phyloP scores from a whole-genome alignment of 805 yeast species.

The Clavispora fructus region DNA sequence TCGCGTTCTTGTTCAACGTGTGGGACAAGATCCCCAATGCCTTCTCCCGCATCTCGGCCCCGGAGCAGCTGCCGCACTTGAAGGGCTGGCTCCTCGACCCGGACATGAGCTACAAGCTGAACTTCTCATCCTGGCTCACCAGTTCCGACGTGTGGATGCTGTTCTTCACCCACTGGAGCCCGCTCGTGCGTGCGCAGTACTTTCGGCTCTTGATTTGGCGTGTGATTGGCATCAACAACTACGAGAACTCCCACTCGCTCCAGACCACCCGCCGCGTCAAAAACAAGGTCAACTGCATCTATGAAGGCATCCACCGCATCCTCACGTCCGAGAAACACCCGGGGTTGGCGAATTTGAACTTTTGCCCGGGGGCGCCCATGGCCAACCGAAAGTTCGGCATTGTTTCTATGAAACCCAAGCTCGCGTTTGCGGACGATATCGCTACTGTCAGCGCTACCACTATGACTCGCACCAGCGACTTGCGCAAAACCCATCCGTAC shows the following conservation, averaged over 20 bases:
- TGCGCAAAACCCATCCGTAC: slow-evolving; percentile 51
- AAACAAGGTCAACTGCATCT: slow-evolving; percentile 25
- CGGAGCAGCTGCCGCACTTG: slow-evolving; percentile 4
- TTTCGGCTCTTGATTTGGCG: slow-evolving; percentile 66
- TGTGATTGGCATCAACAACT: slow-evolving; percentile 40
- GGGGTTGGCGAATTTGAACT: slow-evolving; percentile 13
- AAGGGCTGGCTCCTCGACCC: slow-evolving; percentile 36
- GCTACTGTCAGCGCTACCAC: slow-evolving; percentile 13
- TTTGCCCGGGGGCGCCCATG: slow-evolving; percentile 34
- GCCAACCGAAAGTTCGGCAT: slow-evolving; percentile 48
- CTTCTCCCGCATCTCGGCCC: slow-evolving; percentile 9
- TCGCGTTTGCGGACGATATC: slow-evolving; percentile 9
- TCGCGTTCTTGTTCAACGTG: slow-evolving; percentile 63
- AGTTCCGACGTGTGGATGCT: slow-evolving; percentile 46
- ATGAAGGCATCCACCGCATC: slow-evolving; percentile 7
- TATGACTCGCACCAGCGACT: slow-evolving; percentile 25
- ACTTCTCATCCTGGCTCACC: slow-evolving; percentile 51
- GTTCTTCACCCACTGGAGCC: slow-evolving; percentile 74
- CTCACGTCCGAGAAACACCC: not conserved
- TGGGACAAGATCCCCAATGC: slow-evolving; percentile 64
- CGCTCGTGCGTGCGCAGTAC: slow-evolving; percentile 67
- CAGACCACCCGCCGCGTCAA: slow-evolving; percentile 27
- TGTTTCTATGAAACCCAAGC: slow-evolving; percentile 25
- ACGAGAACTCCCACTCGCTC: slow-evolving; percentile 29
- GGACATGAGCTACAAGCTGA: slow-evolving; percentile 41